phyloP scores from a whole-genome alignment of 1,284 basidiomycete genomes.

The Sphaerobolus stellatus region DNA sequence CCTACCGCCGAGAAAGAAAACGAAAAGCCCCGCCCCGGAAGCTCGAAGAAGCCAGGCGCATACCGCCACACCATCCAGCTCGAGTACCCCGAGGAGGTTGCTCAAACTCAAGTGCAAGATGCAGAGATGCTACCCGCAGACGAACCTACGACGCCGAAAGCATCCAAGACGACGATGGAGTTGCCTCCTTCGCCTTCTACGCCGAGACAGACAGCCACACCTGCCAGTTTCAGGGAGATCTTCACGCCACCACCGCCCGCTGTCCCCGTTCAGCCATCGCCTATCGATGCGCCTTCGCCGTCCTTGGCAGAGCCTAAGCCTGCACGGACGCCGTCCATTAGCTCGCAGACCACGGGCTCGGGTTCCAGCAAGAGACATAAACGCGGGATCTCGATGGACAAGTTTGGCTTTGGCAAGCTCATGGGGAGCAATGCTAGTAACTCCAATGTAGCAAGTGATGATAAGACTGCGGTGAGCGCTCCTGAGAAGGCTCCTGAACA shows the following conservation, averaged over 20 bases:
- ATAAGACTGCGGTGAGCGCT: background rate
- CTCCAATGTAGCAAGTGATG: conserved; percentile 18
- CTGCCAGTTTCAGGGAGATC: background rate
- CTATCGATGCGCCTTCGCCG: background rate
- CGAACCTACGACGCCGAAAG: conserved; percentile 8
- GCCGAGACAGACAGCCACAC: background rate
- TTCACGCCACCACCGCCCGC: background rate
- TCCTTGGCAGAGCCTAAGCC: background rate
- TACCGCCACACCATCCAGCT: conserved; percentile 89
- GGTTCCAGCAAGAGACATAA: conserved; percentile 49
- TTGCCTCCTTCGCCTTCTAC: background rate
- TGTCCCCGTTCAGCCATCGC: background rate
- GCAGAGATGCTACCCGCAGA: too few relatives aligned
- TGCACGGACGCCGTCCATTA: conserved; percentile 11
- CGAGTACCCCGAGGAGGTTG: conserved; percentile 65
- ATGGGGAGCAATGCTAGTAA: conserved; percentile 38
- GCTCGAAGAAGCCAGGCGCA: conserved; percentile 41
- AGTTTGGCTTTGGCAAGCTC: conserved; percentile 70
- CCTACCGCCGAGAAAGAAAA: conserved; percentile 11
- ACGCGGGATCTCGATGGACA: conserved; percentile 69
- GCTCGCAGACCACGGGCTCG: conserved; percentile 29
- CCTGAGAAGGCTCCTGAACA: background rate
- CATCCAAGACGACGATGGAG: background rate
- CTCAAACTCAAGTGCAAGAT: conserved; percentile 9
- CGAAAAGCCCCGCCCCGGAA: conserved; percentile 27